Conservation (phyloP, 2,329 filamentous ascomycete genomes). For the Diplocarpon rosae region DNA sequence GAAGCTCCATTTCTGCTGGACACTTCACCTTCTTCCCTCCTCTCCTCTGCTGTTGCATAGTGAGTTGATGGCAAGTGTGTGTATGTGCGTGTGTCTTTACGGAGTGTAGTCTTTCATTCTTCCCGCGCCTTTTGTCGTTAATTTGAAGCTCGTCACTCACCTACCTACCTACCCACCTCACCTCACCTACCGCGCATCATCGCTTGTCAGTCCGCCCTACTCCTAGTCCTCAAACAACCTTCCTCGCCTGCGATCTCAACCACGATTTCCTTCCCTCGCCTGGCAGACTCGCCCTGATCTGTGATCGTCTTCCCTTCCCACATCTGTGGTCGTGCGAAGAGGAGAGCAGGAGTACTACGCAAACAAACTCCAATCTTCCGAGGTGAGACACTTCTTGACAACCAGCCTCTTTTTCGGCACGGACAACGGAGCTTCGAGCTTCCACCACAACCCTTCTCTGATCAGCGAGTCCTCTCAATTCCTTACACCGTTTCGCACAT, state of each 20-base stretch:
- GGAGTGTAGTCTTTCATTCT: conserved; percentile 20
- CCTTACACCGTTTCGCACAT: conserved; percentile 10
- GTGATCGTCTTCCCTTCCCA: conserved; percentile 6
- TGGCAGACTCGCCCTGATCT: conserved; percentile 1
- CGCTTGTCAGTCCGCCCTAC: conserved; percentile 13
- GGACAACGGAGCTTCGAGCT: conserved; percentile 18
- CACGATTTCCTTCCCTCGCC: not conserved
- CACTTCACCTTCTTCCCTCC: not conserved
- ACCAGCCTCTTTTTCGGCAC: conserved; percentile 20
- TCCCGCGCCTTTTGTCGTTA: conserved; percentile 17
- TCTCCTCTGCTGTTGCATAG: conserved; percentile 5
- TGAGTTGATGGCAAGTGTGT: conserved; percentile 22
- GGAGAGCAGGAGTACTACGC: conserved; percentile 9
- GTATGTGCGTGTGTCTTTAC: conserved; percentile 11
- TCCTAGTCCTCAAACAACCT: conserved; percentile 6
- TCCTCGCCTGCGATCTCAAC: conserved; percentile 1
- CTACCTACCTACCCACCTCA: no score
- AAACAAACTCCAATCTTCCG: conserved; percentile 15
- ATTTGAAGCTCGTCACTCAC: conserved; percentile 12
- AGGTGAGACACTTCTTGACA: conserved; percentile 22
- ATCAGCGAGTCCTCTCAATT: not conserved
- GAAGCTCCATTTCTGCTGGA: not conserved
- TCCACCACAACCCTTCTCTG: conserved; percentile 7
- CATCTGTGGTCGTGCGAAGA: conserved; percentile 9
- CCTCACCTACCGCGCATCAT: conserved; percentile 10